These are phyloP conservation scores for Pythium chondricola DNA, from an alignment of 352 stramenopile genomes.

Conservation along the genomic window DNA sequence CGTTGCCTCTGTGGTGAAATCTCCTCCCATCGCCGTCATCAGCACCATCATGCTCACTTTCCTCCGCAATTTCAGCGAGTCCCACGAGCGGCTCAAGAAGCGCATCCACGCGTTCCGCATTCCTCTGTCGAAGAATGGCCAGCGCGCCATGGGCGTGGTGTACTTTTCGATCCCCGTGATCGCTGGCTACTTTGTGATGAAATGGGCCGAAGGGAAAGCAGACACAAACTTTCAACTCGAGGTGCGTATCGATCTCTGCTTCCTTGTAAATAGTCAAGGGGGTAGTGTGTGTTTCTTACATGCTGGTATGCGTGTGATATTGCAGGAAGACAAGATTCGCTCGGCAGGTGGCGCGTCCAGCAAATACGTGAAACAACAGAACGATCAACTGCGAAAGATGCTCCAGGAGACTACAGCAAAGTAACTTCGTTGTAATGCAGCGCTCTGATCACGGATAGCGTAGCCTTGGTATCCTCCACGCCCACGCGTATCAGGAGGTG, in stretches of 20 bases:
- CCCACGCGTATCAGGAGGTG: too few species aligned
- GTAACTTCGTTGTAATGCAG: too few species aligned
- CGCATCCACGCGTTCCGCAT: conserved; percentile 89
- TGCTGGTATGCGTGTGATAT: neutral
- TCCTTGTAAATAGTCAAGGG: neutral
- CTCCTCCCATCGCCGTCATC: too few species aligned
- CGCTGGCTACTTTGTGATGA: conserved; percentile 89
- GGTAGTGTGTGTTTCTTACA: too few species aligned
- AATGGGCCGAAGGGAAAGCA: conserved; percentile 76
- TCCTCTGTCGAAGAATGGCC: conserved; percentile 82
- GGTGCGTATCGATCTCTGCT: conserved; percentile 17
- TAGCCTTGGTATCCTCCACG: too few species aligned
- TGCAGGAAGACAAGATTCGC: conserved; percentile 62
- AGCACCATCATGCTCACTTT: conserved; percentile 65
- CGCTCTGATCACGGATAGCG: too few species aligned
- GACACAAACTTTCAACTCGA: conserved; percentile 71
- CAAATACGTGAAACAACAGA: conserved; percentile 57
- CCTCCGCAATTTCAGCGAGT: conserved; percentile 58
- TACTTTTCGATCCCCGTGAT: conserved; percentile 90
- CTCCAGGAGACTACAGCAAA: conserved; percentile 19
- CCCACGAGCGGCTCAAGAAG: conserved; percentile 89
- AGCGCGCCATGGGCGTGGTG: conserved; percentile 80
- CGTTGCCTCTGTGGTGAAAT: too few species aligned
- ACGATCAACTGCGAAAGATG: conserved; percentile 42
- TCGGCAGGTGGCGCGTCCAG: conserved; percentile 35